These are phyloP conservation scores for Thermothielavioides terrestris DNA, from an alignment of 495 filamentous ascomycete species.

Conservation along the genomic window DNA sequence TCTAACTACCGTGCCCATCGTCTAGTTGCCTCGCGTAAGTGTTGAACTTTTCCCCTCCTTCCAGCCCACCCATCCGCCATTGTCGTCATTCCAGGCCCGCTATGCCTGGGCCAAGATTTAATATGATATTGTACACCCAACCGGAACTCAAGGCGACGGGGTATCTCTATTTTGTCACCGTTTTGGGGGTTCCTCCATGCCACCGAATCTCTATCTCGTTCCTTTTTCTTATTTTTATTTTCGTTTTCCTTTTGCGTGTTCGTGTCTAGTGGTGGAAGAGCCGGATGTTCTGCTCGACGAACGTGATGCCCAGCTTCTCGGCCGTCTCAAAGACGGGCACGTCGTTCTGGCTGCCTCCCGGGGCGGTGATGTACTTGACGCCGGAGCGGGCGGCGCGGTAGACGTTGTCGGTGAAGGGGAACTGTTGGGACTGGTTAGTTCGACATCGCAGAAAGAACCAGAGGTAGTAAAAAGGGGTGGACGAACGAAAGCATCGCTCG, in stretches of 20 bases:
- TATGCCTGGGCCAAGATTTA: background rate
- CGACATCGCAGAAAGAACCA: constrained; percentile 11
- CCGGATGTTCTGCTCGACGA: constrained; percentile 80
- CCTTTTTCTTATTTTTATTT: constrained; percentile 1
- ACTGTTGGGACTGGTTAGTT: constrained; percentile 40
- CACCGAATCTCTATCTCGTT: too few species aligned
- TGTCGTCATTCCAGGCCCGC: background rate
- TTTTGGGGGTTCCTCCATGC: background rate
- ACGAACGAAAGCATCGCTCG: constrained; percentile 90
- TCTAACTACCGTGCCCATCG: too few species aligned
- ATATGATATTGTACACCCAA: constrained; percentile 6
- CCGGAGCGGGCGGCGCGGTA: constrained; percentile 82
- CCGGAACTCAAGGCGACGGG: constrained; percentile 6
- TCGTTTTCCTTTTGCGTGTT: background rate
- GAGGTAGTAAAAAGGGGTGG: background rate
- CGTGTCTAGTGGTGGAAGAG: constrained; percentile 74
- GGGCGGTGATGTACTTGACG: constrained; percentile 91
- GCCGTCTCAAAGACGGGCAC: constrained; percentile 80
- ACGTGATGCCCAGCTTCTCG: constrained; percentile 82
- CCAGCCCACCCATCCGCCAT: background rate
- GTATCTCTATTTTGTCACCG: constrained; percentile 10
- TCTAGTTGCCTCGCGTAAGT: constrained; percentile 16
- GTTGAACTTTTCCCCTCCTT: constrained; percentile 15
- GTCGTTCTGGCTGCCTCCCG: constrained; percentile 90
- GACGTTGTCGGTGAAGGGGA: constrained; percentile 97